A percentile compares a stretch with the other conserved stretches of the same genome.
Evolutionary conservation across 2,329 filamentous ascomycete species (phyloP).

Genomic region (Sclerotinia glacialis): DNA sequence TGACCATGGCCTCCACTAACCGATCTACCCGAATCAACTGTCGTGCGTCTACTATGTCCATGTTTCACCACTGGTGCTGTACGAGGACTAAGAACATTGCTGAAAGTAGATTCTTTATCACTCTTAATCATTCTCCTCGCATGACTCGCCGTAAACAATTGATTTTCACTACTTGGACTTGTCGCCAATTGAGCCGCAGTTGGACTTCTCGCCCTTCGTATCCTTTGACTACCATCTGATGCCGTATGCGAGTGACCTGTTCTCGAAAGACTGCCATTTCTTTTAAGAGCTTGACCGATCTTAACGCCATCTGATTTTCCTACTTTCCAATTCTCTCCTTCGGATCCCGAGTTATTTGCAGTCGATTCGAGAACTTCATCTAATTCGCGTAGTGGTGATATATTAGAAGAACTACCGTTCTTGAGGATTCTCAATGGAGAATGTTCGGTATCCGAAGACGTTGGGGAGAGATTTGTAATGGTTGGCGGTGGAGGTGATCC

Average conservation of each 20-base stretch:
- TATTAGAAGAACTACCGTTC: constrained; percentile 48
- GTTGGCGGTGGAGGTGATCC: constrained; percentile 62
- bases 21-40: constrained; percentile 35
- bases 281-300: constrained; percentile 37
- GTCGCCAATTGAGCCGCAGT: constrained; percentile 48
- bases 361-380: constrained; percentile 37
- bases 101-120: constrained; percentile 54
- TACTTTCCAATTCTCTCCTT: constrained; percentile 37
- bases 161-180: constrained; percentile 56
- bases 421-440: constrained; percentile 56
- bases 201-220: constrained; percentile 39
- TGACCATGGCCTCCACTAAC: constrained; percentile 30
- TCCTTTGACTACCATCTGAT: constrained; percentile 31
- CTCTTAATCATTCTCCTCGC: constrained; percentile 64
- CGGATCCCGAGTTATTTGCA: constrained; percentile 41
- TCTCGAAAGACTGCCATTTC: constrained; percentile 36
- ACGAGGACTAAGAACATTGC: constrained; percentile 60
- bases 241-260: constrained; percentile 27
- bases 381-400: constrained; percentile 43
- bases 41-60: constrained; percentile 33
- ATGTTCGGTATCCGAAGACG: constrained; percentile 47
- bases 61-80: constrained; percentile 56
- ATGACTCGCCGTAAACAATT: constrained; percentile 63
- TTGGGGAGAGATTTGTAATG: constrained; percentile 56
- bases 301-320: constrained; percentile 35